Evolutionary conservation across 2,329 filamentous ascomycete species (phyloP), one percentile per base, ranked within the genome.

Genomic region (Fusarium sp.): DNA sequence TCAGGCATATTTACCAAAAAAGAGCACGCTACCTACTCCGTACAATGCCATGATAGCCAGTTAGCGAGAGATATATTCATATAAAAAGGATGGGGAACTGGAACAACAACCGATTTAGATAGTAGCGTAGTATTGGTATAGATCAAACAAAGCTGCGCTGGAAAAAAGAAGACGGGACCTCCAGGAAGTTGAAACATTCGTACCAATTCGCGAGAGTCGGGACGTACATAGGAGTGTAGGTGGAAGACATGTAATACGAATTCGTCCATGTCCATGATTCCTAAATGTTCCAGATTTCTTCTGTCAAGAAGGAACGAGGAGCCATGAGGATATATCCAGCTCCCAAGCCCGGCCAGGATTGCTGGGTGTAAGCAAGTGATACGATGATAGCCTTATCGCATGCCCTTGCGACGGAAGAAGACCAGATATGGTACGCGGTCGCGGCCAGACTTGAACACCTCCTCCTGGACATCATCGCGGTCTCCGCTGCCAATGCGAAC

Each of bases 371-470:
- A 29, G 46, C 58, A 21, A 39, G 51, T 25, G 35, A 37, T 57
- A 25, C 23, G 21, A 46, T 42, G 42, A 31, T 39, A 35, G 19
- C 46, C 41, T 75, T 58, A 78, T 33, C 70, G 74, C 67, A 69
- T 63, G 23, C 66, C 73, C 66, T 85, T 84, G 42, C 83, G 78
- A 58, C 82, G 77, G 72, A 85, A 86, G 75, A 84, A 86, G 14
- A 85, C 79, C 52, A 87, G 77, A 61, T 87, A 87, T 25, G 85
- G 85, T 41, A 85, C 83, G n/a, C 79, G 74, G 23, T 81, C 79
- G 27, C 76, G 69, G 14, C 79, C 79, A 16, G 78, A 77, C 70
- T 82, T 80, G 68, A 85, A 85, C 16, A 86, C 79, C 7, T 80
- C 75, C 42, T 82, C 78, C 49, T 81, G 80, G 21, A 80, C 63